phyloP scores from a whole-genome alignment of 2,329 filamentous ascomycete species.

The Clonostachys rhizophaga region DNA sequence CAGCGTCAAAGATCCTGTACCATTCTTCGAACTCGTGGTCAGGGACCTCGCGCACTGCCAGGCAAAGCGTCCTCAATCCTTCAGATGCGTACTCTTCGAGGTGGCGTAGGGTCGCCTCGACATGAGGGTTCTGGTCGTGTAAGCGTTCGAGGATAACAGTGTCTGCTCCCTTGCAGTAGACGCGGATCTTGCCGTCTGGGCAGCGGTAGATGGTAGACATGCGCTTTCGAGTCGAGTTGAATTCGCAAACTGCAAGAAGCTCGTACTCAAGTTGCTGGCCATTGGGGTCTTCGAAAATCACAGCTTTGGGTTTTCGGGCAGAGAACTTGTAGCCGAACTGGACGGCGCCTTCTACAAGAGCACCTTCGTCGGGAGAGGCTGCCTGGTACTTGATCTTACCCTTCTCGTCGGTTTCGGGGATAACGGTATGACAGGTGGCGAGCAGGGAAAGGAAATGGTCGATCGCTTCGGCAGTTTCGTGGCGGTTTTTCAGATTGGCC shows the following conservation, averaged over 20 bases:
- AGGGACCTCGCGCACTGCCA: slow-evolving; percentile 89
- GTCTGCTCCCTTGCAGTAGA: slow-evolving; percentile 95
- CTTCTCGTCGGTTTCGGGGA: slow-evolving; percentile 80
- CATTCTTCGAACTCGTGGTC: slow-evolving; percentile 88
- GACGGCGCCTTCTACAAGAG: slow-evolving; percentile 89
- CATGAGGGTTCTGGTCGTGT: slow-evolving; percentile 75
- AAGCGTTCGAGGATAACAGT: slow-evolving; percentile 95
- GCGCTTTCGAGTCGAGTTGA: slow-evolving; percentile 88
- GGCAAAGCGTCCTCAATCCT: slow-evolving; percentile 87
- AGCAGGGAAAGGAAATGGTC: slow-evolving; percentile 85
- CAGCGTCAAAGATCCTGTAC: slow-evolving; percentile 80
- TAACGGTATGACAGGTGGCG: slow-evolving; percentile 93
- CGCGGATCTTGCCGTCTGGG: slow-evolving; percentile 88
- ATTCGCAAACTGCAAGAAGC: slow-evolving; percentile 94
- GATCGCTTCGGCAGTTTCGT: slow-evolving; percentile 45
- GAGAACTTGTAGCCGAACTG: slow-evolving; percentile 84
- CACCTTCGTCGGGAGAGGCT: slow-evolving; percentile 93
- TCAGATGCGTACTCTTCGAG: slow-evolving; percentile 99
- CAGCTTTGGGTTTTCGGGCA: slow-evolving; percentile 82
- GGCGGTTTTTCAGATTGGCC: slow-evolving; percentile 58
- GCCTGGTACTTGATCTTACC: slow-evolving; percentile 95
- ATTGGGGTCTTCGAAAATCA: slow-evolving; percentile 69
- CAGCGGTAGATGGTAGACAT: slow-evolving; percentile 98
- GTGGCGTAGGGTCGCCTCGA: slow-evolving; percentile 87
- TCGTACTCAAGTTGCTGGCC: slow-evolving; percentile 79